phyloP scores from a whole-genome alignment of 106 monocot species.

The Chionographis japonica region DNA sequence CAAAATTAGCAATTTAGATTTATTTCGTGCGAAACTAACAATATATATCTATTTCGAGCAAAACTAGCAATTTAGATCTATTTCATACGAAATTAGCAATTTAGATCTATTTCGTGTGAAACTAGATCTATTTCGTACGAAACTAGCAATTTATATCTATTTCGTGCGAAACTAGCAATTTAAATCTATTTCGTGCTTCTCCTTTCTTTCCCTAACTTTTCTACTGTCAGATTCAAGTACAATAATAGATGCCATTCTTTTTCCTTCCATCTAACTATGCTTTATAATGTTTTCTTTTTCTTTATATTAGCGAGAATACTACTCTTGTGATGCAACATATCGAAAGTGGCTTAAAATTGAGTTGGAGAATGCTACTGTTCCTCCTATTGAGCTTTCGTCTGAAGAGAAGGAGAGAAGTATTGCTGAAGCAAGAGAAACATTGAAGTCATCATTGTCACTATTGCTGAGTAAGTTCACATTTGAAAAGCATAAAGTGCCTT shows the following conservation, averaged over 20 bases:
- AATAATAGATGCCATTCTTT: background rate
- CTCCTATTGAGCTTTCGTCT: slow-evolving; percentile 61
- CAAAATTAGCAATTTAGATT: too few relatives aligned
- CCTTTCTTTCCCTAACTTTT: background rate
- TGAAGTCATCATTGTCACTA: slow-evolving; percentile 59
- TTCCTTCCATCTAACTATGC: background rate
- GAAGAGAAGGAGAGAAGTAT: slow-evolving; percentile 73
- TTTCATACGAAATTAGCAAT: too few relatives aligned
- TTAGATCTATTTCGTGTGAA: too few relatives aligned
- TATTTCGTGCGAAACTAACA: too few relatives aligned
- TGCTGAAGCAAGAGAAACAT: slow-evolving; percentile 66
- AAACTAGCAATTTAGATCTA: too few relatives aligned
- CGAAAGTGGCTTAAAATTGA: slow-evolving; percentile 92
- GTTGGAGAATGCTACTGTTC: slow-evolving; percentile 62
- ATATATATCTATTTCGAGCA: too few relatives aligned
- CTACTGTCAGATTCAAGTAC: background rate
- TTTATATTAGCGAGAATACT: slow-evolving; percentile 67
- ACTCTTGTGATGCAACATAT: slow-evolving; percentile 92
- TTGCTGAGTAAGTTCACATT: slow-evolving; percentile 53
- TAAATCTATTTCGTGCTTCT: too few relatives aligned
- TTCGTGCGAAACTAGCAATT: too few relatives aligned
- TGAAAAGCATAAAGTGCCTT: background rate
- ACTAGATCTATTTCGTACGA: too few relatives aligned
- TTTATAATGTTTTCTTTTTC: slow-evolving; percentile 8
- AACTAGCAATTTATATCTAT: too few relatives aligned